phyloP scores from a whole-genome alignment of 768 basidiomycete genomes.

The Myochromella boudieri region DNA sequence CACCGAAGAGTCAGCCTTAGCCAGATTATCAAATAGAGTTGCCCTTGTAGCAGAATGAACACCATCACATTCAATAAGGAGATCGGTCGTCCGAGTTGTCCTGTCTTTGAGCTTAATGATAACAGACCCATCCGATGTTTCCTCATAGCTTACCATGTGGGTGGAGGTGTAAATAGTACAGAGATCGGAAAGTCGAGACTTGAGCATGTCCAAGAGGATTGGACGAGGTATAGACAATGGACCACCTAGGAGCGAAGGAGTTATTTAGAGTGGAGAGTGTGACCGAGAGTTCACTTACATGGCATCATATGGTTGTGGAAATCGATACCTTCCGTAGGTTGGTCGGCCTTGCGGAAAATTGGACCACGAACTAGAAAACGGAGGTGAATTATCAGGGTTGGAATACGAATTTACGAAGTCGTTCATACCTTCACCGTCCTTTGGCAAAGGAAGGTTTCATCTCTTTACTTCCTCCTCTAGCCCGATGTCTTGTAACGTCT shows the following conservation, averaged over 20 bases:
- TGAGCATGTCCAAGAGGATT: constrained; percentile 23
- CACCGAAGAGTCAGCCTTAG: background rate
- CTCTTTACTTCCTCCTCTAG: constrained; percentile 26
- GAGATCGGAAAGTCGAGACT: constrained; percentile 18
- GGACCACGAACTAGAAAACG: constrained; percentile 17
- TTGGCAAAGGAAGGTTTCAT: constrained; percentile 20
- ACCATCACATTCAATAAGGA: constrained; percentile 43
- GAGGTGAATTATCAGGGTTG: background rate
- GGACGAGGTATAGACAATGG: constrained; percentile 22
- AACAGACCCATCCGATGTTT: constrained; percentile 9
- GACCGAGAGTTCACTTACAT: constrained; percentile 2
- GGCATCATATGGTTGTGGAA: constrained; percentile 28
- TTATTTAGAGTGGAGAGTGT: background rate
- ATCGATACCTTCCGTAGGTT: constrained; percentile 20
- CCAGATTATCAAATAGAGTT: constrained; percentile 15
- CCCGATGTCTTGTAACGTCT: constrained; percentile 36
- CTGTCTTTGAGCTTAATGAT: constrained; percentile 23
- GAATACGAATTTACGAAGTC: too few relatives aligned
- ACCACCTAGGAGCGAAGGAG: constrained; percentile 14
- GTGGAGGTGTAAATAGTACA: constrained; percentile 26
- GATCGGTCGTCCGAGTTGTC: constrained; percentile 27
- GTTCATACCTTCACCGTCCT: constrained; percentile 24
- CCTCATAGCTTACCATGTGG: constrained; percentile 15
- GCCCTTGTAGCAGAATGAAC: constrained; percentile 27
- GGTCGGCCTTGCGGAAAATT: constrained; percentile 26